Evolutionary conservation across 768 basidiomycete species (phyloP).

Genomic region (Boletus patriciae): DNA sequence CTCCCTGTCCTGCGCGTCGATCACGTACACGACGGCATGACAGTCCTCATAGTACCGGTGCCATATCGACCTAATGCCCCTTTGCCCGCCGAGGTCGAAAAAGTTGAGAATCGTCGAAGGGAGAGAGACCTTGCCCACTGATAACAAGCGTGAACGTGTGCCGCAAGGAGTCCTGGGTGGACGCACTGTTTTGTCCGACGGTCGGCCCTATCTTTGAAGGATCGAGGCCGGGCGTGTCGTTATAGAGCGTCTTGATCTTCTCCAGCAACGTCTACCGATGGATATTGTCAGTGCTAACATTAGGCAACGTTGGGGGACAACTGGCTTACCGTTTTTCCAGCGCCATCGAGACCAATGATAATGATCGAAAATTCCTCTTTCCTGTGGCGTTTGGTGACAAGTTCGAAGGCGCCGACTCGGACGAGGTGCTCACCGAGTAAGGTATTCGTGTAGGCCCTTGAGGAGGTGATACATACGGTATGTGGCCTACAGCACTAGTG

Average conservation of each 20-base stretch:
- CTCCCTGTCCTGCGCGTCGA: slow-evolving; percentile 90
- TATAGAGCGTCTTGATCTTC: slow-evolving; percentile 92
- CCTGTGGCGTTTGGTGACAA: slow-evolving; percentile 38
- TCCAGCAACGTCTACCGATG: slow-evolving; percentile 73
- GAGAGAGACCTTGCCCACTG: slow-evolving; percentile 90
- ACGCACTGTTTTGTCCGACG: slow-evolving; percentile 94
- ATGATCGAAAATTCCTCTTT: slow-evolving; percentile 93
- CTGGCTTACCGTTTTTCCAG: slow-evolving; percentile 77
- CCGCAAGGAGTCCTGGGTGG: background rate
- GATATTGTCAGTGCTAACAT: background rate
- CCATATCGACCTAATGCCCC: slow-evolving; percentile 94
- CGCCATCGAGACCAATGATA: slow-evolving; percentile 90
- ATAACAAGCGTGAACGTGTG: background rate
- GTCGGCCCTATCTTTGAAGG: slow-evolving; percentile 95
- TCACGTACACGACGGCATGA: slow-evolving; percentile 93
- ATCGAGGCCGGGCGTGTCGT: slow-evolving; percentile 79
- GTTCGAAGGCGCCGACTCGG: background rate
- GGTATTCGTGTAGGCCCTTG: slow-evolving; percentile 86
- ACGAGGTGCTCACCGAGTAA: slow-evolving; percentile 67
- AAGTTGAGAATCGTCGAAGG: slow-evolving; percentile 94
- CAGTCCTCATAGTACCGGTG: slow-evolving; percentile 93
- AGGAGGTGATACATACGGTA: slow-evolving; percentile 85
- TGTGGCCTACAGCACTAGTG: too few relatives aligned
- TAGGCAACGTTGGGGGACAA: background rate
- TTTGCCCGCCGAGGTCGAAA: slow-evolving; percentile 96